phyloP scores from a whole-genome alignment of 495 filamentous ascomycete species.

The Penicillium cataractarum region DNA sequence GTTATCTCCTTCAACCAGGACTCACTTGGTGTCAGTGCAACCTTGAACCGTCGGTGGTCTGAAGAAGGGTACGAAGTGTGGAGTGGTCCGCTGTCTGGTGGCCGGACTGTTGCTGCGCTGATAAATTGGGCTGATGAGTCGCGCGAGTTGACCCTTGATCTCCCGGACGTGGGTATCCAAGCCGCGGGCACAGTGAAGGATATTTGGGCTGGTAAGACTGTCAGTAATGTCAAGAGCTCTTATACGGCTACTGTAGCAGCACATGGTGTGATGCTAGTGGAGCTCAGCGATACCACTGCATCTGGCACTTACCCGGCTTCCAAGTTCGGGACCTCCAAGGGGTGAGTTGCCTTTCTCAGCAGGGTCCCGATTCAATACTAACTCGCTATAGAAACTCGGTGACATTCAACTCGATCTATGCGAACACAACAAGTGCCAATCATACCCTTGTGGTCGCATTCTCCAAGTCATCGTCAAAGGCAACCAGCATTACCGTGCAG shows the following conservation, averaged over 20 bases:
- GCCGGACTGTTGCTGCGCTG: slow-evolving; percentile 43
- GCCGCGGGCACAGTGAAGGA: slow-evolving; percentile 42
- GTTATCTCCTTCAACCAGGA: slow-evolving; percentile 60
- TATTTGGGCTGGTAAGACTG: slow-evolving; percentile 43
- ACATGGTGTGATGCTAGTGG: slow-evolving; percentile 49
- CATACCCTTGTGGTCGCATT: slow-evolving; percentile 37
- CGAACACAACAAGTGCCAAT: slow-evolving; percentile 36
- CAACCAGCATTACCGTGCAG: slow-evolving; percentile 13
- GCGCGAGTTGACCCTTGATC: slow-evolving; percentile 41
- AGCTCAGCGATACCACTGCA: slow-evolving; percentile 38
- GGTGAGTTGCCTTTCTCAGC: slow-evolving; percentile 22
- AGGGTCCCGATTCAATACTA: background rate
- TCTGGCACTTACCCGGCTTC: slow-evolving; percentile 30
- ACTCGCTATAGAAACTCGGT: slow-evolving; percentile 15
- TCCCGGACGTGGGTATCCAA: slow-evolving; percentile 47
- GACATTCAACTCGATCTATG: slow-evolving; percentile 41
- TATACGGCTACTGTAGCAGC: slow-evolving; percentile 42
- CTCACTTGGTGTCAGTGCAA: slow-evolving; percentile 48
- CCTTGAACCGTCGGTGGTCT: slow-evolving; percentile 36
- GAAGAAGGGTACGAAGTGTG: slow-evolving; percentile 54
- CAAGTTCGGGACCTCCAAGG: slow-evolving; percentile 20
- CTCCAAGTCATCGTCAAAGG: slow-evolving; percentile 1
- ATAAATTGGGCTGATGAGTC: slow-evolving; percentile 49
- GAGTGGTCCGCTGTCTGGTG: slow-evolving; percentile 47
- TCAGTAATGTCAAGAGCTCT: slow-evolving; percentile 36